Evolutionary conservation across 305 asterid species (phyloP).

Genomic region (Caryopteris hybrid): DNA sequence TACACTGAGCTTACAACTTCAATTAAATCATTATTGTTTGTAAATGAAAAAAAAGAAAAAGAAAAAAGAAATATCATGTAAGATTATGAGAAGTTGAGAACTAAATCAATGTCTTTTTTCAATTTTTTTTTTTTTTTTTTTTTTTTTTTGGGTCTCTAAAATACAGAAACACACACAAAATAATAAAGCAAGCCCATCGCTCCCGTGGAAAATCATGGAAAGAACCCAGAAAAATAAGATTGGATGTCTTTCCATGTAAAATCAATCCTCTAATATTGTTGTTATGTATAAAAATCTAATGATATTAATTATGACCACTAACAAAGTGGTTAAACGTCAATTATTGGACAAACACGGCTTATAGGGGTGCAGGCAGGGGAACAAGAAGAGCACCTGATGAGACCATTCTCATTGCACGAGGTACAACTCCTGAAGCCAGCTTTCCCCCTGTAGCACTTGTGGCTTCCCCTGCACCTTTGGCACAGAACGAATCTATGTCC

Average conservation of each 20-base stretch:
- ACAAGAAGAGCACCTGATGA: slow-evolving; percentile 95
- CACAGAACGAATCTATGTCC: slow-evolving; percentile 73
- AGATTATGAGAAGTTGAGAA: not conserved
- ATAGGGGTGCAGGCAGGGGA: slow-evolving; percentile 36
- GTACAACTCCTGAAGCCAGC: slow-evolving; percentile 72
- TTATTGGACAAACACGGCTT: slow-evolving; percentile 22
- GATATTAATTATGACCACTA: not conserved
- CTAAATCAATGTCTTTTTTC: not conserved
- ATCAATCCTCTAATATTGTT: not conserved
- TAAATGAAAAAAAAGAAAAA: not conserved
- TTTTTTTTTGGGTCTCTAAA: slow-evolving; percentile 2
- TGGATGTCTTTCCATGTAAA: not conserved
- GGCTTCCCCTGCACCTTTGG: slow-evolving; percentile 74
- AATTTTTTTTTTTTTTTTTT: not conserved
- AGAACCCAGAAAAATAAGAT: not conserved
- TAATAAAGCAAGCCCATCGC: slow-evolving; percentile 18
- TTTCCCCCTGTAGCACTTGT: slow-evolving; percentile 68
- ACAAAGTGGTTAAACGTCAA: not conserved
- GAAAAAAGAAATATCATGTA: not conserved
- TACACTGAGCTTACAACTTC: not conserved
- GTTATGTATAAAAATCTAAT: not conserved
- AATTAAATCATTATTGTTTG: not conserved
- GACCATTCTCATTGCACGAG: slow-evolving; percentile 86
- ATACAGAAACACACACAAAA: slow-evolving; percentile 4
- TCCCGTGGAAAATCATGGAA: slow-evolving; percentile 1